Evolutionary conservation across 352 stramenopile species (phyloP), one percentile per base, ranked within the genome.

Genomic region (Blastocystis hominis): DNA sequence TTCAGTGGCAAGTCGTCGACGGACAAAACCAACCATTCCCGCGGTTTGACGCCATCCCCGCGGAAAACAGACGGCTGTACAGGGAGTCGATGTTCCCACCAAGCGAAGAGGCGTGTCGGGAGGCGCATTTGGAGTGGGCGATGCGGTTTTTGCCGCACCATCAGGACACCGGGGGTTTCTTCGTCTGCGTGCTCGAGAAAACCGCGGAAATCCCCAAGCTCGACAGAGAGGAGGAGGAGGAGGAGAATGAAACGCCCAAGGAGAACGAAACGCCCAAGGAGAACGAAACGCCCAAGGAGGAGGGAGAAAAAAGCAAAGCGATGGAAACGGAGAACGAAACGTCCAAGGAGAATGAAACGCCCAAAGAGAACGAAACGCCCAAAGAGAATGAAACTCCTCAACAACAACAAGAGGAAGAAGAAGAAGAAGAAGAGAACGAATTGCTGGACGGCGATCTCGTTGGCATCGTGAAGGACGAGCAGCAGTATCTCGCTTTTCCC

Each of bases 161-260:
- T 88, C 92, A 98, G 78, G 93, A 99, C 90, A 98, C 96, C 6
- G 96, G 96, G 56, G 97, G 96, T 0, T 99, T 99, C 90, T 99
- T 99, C 90, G 95, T 99, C 54, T 96, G 94, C 55, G 90, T 99
- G 44, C 91, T 99, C 3, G 92, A 95, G 88, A 98, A 98, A 91
- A 91, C 93, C 10, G 36, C 44, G 24, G 36, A 44, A 4, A 75
- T 86, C 50, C 75, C 75, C 3, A 46, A 54, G 17, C 20, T 42
- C 4, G 61, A 86, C 5, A 68, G 53, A 36, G 69, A 79, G 47
- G 69, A 61, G 36, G 75, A 68, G 9, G 55, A 72, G 10, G 53
- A 24, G 10, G 44, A 68, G 1, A 54, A 68, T 15, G 75, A 86
- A 30, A 50, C 15, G 5, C 13, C 10, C 4, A 20, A 77, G n/a